phyloP scores from a whole-genome alignment of 179 eudicot species.

The Dionaea muscipula region DNA sequence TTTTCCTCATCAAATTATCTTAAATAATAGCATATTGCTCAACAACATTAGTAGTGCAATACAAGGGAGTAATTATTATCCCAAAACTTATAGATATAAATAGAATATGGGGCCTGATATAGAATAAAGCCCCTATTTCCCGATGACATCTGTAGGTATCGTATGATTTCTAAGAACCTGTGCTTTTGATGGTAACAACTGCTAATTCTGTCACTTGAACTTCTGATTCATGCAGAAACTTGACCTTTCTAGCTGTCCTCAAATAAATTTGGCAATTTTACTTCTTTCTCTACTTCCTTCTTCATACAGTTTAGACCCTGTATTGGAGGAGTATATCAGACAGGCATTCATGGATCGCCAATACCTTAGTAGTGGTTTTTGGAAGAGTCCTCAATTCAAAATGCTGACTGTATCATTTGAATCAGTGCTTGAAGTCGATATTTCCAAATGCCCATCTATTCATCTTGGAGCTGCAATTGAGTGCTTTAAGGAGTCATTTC shows the following conservation, averaged over 20 bases:
- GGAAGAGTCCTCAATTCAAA: conserved; percentile 9
- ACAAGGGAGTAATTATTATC: no score
- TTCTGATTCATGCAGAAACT: conserved; percentile 47
- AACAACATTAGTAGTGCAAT: no score
- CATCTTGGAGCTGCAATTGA: conserved; percentile 37
- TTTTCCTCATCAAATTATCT: no score
- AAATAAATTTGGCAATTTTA: conserved; percentile 33
- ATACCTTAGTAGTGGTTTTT: conserved; percentile 11
- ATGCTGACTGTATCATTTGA: conserved; percentile 34
- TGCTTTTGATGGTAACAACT: background rate
- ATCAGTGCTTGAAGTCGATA: conserved; percentile 55
- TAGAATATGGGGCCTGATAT: no score
- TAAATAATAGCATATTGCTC: no score
- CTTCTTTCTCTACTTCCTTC: conserved; percentile 45
- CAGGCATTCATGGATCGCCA: conserved; percentile 18
- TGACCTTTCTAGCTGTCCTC: conserved; percentile 82
- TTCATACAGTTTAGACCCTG: conserved; percentile 17
- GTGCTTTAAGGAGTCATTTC: conserved; percentile 57
- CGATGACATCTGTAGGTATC: background rate
- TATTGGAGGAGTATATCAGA: conserved; percentile 19
- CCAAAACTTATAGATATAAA: no score
- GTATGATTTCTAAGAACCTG: background rate
- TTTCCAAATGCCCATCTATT: conserved; percentile 60
- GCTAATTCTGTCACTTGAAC: conserved; percentile 6
- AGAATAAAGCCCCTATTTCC: background rate